Conservation (phyloP, 441 rosid genomes). For the Pelargonium myrrhifolium region DNA sequence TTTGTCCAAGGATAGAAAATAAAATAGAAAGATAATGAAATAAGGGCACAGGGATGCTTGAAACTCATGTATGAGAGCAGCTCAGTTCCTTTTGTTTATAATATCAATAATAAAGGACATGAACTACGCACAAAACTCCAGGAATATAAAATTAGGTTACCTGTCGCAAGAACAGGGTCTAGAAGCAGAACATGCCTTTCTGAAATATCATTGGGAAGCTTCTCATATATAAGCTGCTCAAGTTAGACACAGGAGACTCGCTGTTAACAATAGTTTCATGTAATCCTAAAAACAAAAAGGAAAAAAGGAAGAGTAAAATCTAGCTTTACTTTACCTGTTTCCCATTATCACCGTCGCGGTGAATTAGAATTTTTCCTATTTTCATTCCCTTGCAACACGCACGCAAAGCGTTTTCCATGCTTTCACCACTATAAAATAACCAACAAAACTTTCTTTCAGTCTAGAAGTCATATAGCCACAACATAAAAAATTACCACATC, state of each 20-base stretch:
- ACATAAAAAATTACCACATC: slow-evolving; percentile 12
- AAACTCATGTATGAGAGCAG: background rate
- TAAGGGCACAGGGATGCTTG: background rate
- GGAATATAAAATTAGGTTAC: slow-evolving; percentile 29
- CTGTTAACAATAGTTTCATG: slow-evolving; percentile 80
- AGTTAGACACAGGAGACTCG: slow-evolving; percentile 78
- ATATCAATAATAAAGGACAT: too few species aligned
- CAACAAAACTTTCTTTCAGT: slow-evolving; percentile 11
- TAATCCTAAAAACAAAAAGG: slow-evolving; percentile 78
- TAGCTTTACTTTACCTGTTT: slow-evolving; percentile 46
- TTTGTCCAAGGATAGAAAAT: too few species aligned
- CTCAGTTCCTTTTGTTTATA: too few species aligned
- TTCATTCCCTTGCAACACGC: slow-evolving; percentile 96
- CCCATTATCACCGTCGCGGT: slow-evolving; percentile 90
- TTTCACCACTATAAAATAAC: slow-evolving; percentile 60
- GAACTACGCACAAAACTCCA: background rate
- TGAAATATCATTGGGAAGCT: slow-evolving; percentile 90
- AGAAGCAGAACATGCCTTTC: slow-evolving; percentile 94
- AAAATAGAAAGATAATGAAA: background rate
- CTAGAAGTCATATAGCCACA: slow-evolving; percentile 3
- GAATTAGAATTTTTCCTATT: slow-evolving; percentile 89
- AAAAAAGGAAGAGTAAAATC: background rate
- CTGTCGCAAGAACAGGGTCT: slow-evolving; percentile 93
- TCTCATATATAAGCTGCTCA: slow-evolving; percentile 95
- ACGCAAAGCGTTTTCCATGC: slow-evolving; percentile 96